Percentiles rank a stretch among this genome's conserved stretches.
Conservation (phyloP, 208 protist genomes). For the Leishmania tropica region DNA sequence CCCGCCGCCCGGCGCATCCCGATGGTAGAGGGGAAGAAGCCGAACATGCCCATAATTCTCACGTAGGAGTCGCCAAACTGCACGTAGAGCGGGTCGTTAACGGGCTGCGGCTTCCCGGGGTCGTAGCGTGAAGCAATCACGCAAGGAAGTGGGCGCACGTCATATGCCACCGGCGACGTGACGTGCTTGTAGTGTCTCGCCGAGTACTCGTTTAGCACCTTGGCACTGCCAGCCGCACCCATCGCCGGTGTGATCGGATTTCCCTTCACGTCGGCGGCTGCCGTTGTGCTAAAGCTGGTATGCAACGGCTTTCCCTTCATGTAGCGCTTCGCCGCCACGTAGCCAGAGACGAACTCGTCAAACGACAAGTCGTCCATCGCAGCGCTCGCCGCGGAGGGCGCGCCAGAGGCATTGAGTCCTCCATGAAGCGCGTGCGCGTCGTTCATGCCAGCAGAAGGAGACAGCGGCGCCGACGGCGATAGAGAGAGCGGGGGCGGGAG, state of each 20-base stretch:
- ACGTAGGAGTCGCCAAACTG: slow-evolving; percentile 60
- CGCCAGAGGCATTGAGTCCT: background rate
- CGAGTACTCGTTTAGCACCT: slow-evolving; percentile 7
- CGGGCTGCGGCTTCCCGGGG: slow-evolving; percentile 38
- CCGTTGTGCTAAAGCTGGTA: slow-evolving; percentile 33
- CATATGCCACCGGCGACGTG: slow-evolving; percentile 59
- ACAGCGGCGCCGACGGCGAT: background rate
- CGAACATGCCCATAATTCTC: slow-evolving; percentile 86
- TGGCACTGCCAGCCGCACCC: background rate
- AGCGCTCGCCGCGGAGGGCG: background rate
- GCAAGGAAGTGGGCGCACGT: slow-evolving; percentile 75
- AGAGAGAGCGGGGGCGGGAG: background rate
- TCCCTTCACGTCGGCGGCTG: background rate
- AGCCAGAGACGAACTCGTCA: slow-evolving; percentile 53
- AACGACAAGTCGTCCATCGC: slow-evolving; percentile 32
- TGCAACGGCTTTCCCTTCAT: slow-evolving; percentile 46
- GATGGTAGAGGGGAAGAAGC: slow-evolving; percentile 65
- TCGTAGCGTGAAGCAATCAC: slow-evolving; percentile 71
- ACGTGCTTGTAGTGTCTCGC: slow-evolving; percentile 39
- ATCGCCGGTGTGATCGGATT: background rate
- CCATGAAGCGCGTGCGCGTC: background rate
- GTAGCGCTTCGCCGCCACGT: slow-evolving; percentile 60
- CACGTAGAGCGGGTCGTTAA: slow-evolving; percentile 55
- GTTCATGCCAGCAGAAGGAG: background rate
- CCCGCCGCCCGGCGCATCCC: slow-evolving; percentile 18